These are phyloP conservation scores for Boechera divaricarpa DNA, from an alignment of 345 rosid genomes.

Conservation along the genomic window DNA sequence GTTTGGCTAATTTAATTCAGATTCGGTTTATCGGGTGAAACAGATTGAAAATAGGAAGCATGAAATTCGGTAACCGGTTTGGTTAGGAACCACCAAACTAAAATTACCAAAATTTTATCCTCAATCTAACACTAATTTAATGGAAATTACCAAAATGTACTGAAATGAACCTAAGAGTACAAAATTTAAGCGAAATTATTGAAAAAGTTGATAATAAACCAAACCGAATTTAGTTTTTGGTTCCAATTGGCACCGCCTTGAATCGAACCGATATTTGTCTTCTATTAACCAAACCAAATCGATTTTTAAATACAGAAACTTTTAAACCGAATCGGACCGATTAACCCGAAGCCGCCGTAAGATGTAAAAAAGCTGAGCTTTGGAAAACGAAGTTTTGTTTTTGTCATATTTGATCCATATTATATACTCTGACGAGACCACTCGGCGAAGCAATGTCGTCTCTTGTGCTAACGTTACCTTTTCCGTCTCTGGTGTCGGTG, in stretches of 20 bases:
- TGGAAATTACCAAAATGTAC: neutral
- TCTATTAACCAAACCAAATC: too few relatives aligned
- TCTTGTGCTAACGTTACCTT: slow-evolving; percentile 26
- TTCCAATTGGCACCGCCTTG: neutral
- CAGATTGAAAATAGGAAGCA: neutral
- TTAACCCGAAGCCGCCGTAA: too few relatives aligned
- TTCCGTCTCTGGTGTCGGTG: slow-evolving; percentile 37
- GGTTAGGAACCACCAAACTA: neutral
- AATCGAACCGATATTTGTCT: neutral
- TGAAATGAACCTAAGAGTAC: too few relatives aligned
- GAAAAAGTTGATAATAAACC: neutral
- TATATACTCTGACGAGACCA: neutral
- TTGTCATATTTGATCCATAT: slow-evolving; percentile 23
- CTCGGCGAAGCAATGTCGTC: slow-evolving; percentile 37
- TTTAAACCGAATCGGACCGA: neutral
- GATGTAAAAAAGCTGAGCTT: too few relatives aligned
- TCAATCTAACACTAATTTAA: too few relatives aligned
- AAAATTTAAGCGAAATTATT: neutral
- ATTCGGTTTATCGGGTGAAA: too few relatives aligned
- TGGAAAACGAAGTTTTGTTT: neutral
- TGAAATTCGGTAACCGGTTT: neutral
- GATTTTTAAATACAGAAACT: neutral
- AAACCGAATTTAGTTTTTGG: too few relatives aligned
- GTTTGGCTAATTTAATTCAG: too few relatives aligned
- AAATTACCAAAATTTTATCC: too few relatives aligned